Conservation (phyloP, 306 rosid species). For the Fragaria nilgerrensis region DNA sequence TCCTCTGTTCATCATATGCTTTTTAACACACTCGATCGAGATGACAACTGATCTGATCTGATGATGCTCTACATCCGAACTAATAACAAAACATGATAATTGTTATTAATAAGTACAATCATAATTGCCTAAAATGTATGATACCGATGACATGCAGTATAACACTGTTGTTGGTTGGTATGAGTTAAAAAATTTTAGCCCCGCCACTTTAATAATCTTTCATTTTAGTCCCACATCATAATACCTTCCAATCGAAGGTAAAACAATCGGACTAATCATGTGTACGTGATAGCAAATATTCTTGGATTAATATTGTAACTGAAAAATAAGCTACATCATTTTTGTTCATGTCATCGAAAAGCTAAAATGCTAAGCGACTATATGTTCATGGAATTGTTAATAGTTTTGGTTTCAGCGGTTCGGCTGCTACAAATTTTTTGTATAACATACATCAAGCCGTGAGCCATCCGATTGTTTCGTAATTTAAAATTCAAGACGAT, state of each 20-base stretch:
- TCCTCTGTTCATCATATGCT: slow-evolving; percentile 3
- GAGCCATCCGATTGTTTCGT: too few species aligned
- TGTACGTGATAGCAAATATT: neutral
- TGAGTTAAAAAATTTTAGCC: neutral
- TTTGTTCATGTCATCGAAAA: neutral
- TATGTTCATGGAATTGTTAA: neutral
- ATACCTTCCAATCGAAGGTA: neutral
- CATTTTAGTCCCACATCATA: neutral
- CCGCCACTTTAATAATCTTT: neutral
- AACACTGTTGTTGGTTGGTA: neutral
- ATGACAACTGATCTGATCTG: slow-evolving; percentile 7
- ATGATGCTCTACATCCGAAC: neutral
- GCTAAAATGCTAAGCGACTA: neutral
- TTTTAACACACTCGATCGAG: neutral
- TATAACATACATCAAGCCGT: too few species aligned
- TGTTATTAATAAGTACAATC: neutral
- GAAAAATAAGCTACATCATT: neutral
- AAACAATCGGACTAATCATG: neutral
- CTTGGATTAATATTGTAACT: neutral
- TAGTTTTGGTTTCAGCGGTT: neutral
- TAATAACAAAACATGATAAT: neutral
- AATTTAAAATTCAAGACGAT: too few species aligned
- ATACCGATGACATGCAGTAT: neutral
- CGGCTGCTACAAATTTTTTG: too few species aligned
- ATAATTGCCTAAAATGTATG: neutral